Evolutionary conservation across 2,329 filamentous ascomycete species (phyloP).

Genomic region (Fusarium devonianum): DNA sequence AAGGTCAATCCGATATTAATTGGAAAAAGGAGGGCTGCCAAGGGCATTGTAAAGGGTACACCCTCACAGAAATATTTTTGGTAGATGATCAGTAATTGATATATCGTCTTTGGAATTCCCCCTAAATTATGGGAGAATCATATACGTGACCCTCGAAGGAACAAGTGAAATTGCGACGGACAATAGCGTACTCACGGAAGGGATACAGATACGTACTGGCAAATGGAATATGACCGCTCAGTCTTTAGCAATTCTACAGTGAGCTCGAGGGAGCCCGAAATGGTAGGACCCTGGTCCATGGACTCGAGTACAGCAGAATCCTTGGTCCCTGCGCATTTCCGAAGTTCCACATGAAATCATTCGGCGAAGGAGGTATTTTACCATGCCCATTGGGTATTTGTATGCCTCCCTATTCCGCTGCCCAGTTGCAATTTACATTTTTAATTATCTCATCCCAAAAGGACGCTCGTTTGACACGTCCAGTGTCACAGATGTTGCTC

Average conservation of each 20-base stretch:
- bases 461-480: constrained; percentile 7
- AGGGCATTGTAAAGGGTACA: too few relatives aligned
- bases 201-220: background rate
- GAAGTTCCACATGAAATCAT: too few relatives aligned
- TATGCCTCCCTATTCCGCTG: too few relatives aligned
- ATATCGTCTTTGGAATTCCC: too few relatives aligned
- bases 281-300: background rate
- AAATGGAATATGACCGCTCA: background rate
- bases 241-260: background rate
- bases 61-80: too few relatives aligned
- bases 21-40: too few relatives aligned
- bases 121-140: too few relatives aligned
- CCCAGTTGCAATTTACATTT: too few relatives aligned
- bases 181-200: background rate
- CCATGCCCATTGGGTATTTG: background rate
- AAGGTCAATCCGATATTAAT: too few relatives aligned
- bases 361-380: background rate
- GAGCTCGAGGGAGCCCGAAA: background rate
- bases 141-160: too few relatives aligned
- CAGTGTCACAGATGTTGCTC: constrained; percentile 20
- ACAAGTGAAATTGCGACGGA: background rate
- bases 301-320: background rate
- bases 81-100: too few relatives aligned
- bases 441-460: constrained; percentile 9
- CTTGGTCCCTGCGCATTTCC: too few relatives aligned